Evolutionary conservation across 164 flowering plant genomes (phyloP).

Genomic region (Warburgia ugandensis): DNA sequence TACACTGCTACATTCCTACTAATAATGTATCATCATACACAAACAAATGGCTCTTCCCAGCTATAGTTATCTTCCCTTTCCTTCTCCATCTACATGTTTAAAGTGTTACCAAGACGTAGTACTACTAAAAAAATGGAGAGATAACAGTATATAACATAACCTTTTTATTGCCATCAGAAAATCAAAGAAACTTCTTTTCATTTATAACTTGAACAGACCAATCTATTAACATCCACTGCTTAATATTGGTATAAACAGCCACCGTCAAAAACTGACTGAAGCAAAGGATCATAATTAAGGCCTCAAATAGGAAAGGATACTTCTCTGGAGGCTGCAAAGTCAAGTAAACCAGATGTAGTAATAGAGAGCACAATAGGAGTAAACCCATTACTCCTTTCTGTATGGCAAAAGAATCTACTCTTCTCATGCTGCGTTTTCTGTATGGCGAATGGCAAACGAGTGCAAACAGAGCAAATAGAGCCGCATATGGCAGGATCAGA

Average conservation of each 20-base stretch:
- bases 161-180: no score
- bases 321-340: conserved; percentile 50
- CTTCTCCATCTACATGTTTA: no score
- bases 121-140: no score
- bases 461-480: conserved; percentile 43
- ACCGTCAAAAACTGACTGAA: conserved; percentile 55
- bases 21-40: no score
- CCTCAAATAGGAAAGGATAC: conserved; percentile 85
- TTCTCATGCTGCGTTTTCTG: conserved; percentile 18
- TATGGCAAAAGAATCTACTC: conserved; percentile 5
- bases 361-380: conserved; percentile 31
- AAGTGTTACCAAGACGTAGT: no score
- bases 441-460: conserved; percentile 41
- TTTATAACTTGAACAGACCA: conserved; percentile 7
- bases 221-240: conserved; percentile 46
- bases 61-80: no score
- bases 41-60: no score
- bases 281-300: conserved; percentile 74
- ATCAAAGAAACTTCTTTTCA: conserved; percentile 19
- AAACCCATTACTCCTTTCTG: conserved; percentile 16
- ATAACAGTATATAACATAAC: no score
- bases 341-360: conserved; percentile 60
- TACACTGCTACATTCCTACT: no score
- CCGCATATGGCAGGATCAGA: conserved; percentile 53
- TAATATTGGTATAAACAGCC: conserved; percentile 41